Evolutionary conservation across 2,329 filamentous ascomycete genomes (phyloP).

Genomic region (Exophiala alcalophila): DNA sequence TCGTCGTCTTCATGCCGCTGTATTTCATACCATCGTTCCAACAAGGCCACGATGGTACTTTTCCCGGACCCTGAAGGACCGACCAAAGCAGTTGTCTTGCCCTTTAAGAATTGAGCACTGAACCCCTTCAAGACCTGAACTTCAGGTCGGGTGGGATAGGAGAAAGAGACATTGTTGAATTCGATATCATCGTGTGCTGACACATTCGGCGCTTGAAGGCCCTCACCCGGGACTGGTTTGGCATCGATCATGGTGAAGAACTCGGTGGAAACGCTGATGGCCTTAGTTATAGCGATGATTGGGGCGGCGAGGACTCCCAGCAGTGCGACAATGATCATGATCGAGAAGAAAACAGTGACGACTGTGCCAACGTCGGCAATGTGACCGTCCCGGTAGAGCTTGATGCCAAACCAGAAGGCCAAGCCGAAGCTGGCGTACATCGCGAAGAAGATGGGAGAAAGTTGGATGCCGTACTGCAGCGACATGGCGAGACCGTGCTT

Average conservation of each 20-base stretch:
- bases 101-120: constrained; percentile 35
- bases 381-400: constrained; percentile 36
- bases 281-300: constrained; percentile 46
- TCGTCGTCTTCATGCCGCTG: constrained; percentile 3
- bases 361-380: constrained; percentile 38
- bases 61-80: constrained; percentile 48
- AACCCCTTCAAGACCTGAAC: constrained; percentile 38
- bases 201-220: constrained; percentile 37
- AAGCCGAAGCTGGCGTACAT: constrained; percentile 39
- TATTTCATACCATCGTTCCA: constrained; percentile 45
- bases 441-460: constrained; percentile 37
- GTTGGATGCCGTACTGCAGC: constrained; percentile 33
- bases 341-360: constrained; percentile 39
- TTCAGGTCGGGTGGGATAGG: constrained; percentile 58
- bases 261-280: constrained; percentile 84
- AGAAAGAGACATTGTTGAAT: constrained; percentile 65
- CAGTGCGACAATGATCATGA: constrained; percentile 44
- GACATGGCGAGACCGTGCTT: constrained; percentile 35
- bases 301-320: constrained; percentile 37
- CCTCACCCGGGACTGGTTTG: constrained; percentile 49
- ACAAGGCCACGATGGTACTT: constrained; percentile 44
- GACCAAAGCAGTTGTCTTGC: constrained; percentile 45
- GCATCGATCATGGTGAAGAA: constrained; percentile 72
- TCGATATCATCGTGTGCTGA: constrained; percentile 67
- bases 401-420: constrained; percentile 40